Evolutionary conservation across 306 rosid genomes (phyloP).

Genomic region (Begonia peltatifolia): DNA sequence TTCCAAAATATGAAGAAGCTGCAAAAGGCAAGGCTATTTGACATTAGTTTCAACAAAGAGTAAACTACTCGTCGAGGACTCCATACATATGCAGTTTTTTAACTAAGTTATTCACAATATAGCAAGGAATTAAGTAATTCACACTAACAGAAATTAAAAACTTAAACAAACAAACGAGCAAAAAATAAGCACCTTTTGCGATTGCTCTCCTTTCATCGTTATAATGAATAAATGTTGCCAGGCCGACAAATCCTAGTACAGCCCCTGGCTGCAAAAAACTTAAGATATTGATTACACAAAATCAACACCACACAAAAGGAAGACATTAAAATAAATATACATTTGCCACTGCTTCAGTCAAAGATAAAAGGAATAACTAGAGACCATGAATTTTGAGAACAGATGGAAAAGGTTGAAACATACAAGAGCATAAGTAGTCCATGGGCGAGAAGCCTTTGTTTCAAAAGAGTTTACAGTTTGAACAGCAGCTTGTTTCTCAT

Average conservation of each 20-base stretch:
- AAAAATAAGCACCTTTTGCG: slow-evolving; percentile 43
- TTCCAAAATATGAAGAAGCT: too few relatives aligned
- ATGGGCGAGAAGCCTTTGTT: slow-evolving; percentile 28
- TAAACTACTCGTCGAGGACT: too few relatives aligned
- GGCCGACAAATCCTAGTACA: slow-evolving; percentile 51
- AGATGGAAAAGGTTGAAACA: slow-evolving; percentile 12
- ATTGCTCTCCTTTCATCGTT: slow-evolving; percentile 79
- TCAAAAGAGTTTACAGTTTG: slow-evolving; percentile 18
- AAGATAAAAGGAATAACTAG: not conserved
- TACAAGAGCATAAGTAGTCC: slow-evolving; percentile 48
- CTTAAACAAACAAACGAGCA: not conserved
- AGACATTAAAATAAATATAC: not conserved
- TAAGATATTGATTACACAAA: too few relatives aligned
- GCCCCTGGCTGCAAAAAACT: slow-evolving; percentile 48
- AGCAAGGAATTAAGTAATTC: too few relatives aligned
- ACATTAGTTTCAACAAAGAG: too few relatives aligned
- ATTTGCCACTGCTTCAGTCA: not conserved
- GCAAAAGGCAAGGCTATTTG: too few relatives aligned
- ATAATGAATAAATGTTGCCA: slow-evolving; percentile 46
- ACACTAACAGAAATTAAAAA: too few relatives aligned
- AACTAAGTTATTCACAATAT: too few relatives aligned
- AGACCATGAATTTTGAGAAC: slow-evolving; percentile 3
- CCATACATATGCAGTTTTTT: too few relatives aligned
- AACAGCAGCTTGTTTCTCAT: slow-evolving; percentile 17
- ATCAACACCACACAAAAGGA: not conserved